phyloP scores from a whole-genome alignment of 192 early-diverging fungal genomes.

The Linderina pennispora region DNA sequence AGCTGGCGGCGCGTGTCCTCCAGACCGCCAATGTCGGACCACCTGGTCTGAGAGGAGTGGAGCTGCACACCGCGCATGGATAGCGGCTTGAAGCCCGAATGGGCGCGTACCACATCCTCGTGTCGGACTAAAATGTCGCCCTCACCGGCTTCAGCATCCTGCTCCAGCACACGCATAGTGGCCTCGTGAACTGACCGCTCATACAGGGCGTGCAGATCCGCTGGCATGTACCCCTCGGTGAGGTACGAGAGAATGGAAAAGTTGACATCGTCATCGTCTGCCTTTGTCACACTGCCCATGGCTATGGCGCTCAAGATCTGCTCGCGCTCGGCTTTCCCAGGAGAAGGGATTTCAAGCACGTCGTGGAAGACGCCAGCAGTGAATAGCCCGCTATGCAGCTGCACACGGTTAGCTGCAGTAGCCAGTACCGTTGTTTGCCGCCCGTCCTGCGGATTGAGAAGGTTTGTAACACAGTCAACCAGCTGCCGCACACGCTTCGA shows the following conservation, averaged over 20 bases:
- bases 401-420: slow-evolving; percentile 18
- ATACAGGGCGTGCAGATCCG: slow-evolving; percentile 71
- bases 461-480: slow-evolving; percentile 8
- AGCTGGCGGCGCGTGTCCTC: slow-evolving; percentile 72
- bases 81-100: slow-evolving; percentile 72
- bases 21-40: slow-evolving; percentile 89
- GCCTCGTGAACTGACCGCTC: slow-evolving; percentile 79
- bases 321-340: slow-evolving; percentile 27
- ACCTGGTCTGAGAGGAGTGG: slow-evolving; percentile 66
- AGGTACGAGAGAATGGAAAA: slow-evolving; percentile 63
- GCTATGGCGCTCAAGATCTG: slow-evolving; percentile 71
- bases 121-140: slow-evolving; percentile 41
- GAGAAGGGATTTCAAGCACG: slow-evolving; percentile 22
- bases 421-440: slow-evolving; percentile 25
- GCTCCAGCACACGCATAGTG: slow-evolving; percentile 56
- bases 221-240: slow-evolving; percentile 85
- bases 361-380: slow-evolving; percentile 11
- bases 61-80: slow-evolving; percentile 74
- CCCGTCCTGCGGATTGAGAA: slow-evolving; percentile 1
- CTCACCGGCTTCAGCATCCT: slow-evolving; percentile 17
- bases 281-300: slow-evolving; percentile 43
- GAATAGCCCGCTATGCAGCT: slow-evolving; percentile 25
- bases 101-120: slow-evolving; percentile 68
- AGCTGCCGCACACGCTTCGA: slow-evolving; percentile 9
- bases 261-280: slow-evolving; percentile 56